Base-by-base conservation (phyloP, 2,329 filamentous ascomycete genomes). In the Alternaria triticina region DNA sequence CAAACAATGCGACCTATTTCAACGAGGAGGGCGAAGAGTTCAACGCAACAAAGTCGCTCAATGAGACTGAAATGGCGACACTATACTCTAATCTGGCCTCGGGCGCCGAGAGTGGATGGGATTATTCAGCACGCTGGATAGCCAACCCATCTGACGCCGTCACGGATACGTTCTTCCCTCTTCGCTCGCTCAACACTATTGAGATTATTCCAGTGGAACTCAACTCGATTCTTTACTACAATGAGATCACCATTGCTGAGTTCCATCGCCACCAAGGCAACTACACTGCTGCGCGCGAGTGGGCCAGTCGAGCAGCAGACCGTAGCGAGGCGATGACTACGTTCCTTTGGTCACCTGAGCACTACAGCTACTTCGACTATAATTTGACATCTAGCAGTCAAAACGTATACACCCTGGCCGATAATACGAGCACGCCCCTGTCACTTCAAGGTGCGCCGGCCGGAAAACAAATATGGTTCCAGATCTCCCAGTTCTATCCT, bases 291-390 rank as follows among this genome's bases (percentile, higher is more conserved):
- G 86, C 86, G 3, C 75, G 79, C 8, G 68, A 79, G 10, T 91
- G 87, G 84, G 77, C 80, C 6, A 70, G 81, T 5, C 75, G 82
- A 6, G 89, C 89, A 12, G 71, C 75, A 4, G 78, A 82, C 28
- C 86, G 89, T 64, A 87, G 86, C 75, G 83, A 85, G 46, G 88
- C 88, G 66, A 91, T 91, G 85, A 85, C 86, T 51, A 81, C 83
- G 1, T 76, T 91, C 49, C 82, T 91, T 77, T 91, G 89, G 89
- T 90, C 90, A 75, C 79, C 84, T 28, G 88, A 86, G 7, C 83
- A 87, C 64, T 86, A 81, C 76, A 85, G 84, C 77, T 91, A 90
- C 81, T 91, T 91, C 71, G 89, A 91, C 82, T 91, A 87, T 81
- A 91, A 91, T 79, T 65, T 89, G 28, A 91, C 88, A 0, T 87